Evolutionary conservation across 345 rosid species (phyloP).

Genomic region (Eutrema heterophyllum): DNA sequence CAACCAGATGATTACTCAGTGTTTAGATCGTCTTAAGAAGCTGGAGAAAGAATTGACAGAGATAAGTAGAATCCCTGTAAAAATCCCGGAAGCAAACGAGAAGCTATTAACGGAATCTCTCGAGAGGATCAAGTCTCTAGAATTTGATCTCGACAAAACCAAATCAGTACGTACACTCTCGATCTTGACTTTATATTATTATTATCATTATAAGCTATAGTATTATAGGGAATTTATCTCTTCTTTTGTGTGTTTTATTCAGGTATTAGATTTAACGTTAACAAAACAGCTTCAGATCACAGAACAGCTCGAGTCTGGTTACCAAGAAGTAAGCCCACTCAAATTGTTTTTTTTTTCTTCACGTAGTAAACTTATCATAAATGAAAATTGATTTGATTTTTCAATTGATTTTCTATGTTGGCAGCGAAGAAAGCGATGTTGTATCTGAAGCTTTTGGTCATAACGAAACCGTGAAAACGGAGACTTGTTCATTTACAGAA

Average conservation of each 20-base stretch:
- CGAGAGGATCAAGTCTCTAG: slow-evolving; percentile 81
- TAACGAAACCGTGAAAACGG: background rate
- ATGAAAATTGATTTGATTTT: background rate
- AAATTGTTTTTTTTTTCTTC: too few species aligned
- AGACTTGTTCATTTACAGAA: background rate
- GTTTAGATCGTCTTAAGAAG: slow-evolving; percentile 72
- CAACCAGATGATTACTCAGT: slow-evolving; percentile 41
- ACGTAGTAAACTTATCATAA: too few species aligned
- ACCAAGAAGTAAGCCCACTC: slow-evolving; percentile 24
- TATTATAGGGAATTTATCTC: too few species aligned
- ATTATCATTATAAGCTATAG: background rate
- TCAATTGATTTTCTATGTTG: background rate
- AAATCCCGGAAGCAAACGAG: slow-evolving; percentile 75
- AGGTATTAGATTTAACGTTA: slow-evolving; percentile 71
- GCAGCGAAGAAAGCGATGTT: slow-evolving; percentile 21
- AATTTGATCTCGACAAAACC: slow-evolving; percentile 87
- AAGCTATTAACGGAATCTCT: slow-evolving; percentile 63
- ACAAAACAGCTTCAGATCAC: slow-evolving; percentile 72
- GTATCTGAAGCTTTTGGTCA: slow-evolving; percentile 13
- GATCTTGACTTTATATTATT: background rate
- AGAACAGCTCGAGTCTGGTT: slow-evolving; percentile 44
- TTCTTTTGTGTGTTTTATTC: slow-evolving; percentile 9
- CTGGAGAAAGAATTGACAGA: slow-evolving; percentile 66
- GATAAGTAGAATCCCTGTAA: slow-evolving; percentile 51
- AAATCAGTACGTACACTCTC: slow-evolving; percentile 53